Percentiles rank a stretch among this genome's conserved stretches.
phyloP scores from a whole-genome alignment of 169 alveolate genomes.

The Toxoplasma gondii region DNA sequence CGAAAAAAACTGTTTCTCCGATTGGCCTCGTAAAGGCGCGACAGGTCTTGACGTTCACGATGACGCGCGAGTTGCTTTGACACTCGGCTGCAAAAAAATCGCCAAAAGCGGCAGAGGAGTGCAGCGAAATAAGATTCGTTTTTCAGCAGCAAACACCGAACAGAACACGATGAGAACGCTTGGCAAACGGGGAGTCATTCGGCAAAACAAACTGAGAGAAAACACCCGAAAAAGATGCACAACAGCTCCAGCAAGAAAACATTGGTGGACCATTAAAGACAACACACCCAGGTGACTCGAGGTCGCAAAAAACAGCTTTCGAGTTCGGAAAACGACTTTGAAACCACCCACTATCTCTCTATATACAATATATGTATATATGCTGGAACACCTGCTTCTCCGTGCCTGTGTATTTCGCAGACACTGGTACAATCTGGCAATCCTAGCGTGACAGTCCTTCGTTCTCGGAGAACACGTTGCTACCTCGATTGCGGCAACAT shows the following conservation, averaged over 20 bases:
- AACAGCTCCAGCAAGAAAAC: too few species aligned
- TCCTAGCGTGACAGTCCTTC: background rate
- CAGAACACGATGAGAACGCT: background rate
- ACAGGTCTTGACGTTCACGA: background rate
- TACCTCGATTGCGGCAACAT: background rate
- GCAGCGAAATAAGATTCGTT: background rate
- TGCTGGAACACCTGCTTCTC: background rate
- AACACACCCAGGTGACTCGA: too few species aligned
- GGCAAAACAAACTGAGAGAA: too few species aligned
- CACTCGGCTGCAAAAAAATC: background rate
- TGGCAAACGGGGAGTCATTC: background rate
- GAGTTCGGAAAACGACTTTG: too few species aligned
- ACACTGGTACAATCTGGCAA: background rate
- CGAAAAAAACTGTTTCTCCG: background rate
- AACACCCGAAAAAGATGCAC: too few species aligned
- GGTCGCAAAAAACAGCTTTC: too few species aligned
- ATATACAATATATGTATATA: background rate
- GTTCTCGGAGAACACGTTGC: background rate
- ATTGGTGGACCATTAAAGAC: too few species aligned
- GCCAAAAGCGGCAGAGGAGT: background rate
- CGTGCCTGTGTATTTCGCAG: background rate
- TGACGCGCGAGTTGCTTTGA: constrained; percentile 4
- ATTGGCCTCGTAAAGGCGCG: background rate
- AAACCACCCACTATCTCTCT: background rate
- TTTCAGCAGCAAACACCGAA: background rate